A percentile compares a stretch with the other conserved stretches of the same genome.
phyloP scores from a whole-genome alignment of 2,329 filamentous ascomycete genomes.

The Beauveria rudraprayagi region DNA sequence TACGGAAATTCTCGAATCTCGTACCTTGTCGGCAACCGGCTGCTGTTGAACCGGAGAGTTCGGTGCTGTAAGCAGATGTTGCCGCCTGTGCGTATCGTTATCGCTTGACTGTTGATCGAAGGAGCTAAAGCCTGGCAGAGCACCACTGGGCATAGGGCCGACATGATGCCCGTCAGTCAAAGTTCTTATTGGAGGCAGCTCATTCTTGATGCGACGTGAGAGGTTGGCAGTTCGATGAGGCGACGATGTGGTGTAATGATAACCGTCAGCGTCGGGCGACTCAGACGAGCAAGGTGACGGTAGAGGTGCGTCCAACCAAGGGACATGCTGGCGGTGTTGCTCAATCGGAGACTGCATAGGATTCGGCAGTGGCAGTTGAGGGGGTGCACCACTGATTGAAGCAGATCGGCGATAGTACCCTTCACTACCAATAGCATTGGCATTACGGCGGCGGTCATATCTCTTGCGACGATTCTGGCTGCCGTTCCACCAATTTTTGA shows the following conservation, averaged over 20 bases:
- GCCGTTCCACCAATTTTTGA: slow-evolving; percentile 98
- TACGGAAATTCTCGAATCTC: slow-evolving; percentile 20
- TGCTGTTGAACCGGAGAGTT: slow-evolving; percentile 19
- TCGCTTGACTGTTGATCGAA: slow-evolving; percentile 4
- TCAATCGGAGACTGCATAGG: slow-evolving; percentile 12
- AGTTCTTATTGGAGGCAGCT: slow-evolving; percentile 30
- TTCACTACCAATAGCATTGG: slow-evolving; percentile 14
- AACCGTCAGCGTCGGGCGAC: slow-evolving; percentile 59
- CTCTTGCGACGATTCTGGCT: slow-evolving; percentile 73
- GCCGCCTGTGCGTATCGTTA: slow-evolving; percentile 13
- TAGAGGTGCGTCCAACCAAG: slow-evolving; percentile 25
- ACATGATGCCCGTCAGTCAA: slow-evolving; percentile 1
- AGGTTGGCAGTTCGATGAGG: slow-evolving; percentile 32
- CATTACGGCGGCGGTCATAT: slow-evolving; percentile 31
- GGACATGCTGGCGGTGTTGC: slow-evolving; percentile 16
- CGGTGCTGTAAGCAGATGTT: slow-evolving; percentile 20
- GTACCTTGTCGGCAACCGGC: background rate
- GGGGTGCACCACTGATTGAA: background rate
- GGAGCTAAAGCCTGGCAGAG: slow-evolving; percentile 23
- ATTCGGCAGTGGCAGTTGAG: slow-evolving; percentile 18
- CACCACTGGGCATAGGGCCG: background rate
- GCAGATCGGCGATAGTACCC: slow-evolving; percentile 3
- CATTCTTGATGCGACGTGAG: slow-evolving; percentile 31
- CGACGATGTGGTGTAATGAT: slow-evolving; percentile 55
- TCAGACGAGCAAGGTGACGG: slow-evolving; percentile 32